Evolutionary conservation across 2,329 filamentous ascomycete genomes (phyloP).

Genomic region (Talaromyces funiculosus): DNA sequence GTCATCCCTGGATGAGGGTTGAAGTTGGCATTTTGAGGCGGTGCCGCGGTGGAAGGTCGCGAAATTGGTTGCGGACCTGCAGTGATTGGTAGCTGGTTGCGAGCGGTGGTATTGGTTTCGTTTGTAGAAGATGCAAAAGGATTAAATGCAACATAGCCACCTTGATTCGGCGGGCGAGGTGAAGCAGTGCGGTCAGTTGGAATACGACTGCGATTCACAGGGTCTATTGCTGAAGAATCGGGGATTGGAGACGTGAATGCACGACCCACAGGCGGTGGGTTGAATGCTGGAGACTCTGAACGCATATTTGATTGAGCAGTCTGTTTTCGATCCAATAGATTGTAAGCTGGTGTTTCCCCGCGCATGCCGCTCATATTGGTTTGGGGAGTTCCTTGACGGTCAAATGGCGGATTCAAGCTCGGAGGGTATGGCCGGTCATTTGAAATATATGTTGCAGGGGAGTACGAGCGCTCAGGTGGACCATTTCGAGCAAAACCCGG

Average conservation of each 20-base stretch:
- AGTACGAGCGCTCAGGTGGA: conserved; percentile 1
- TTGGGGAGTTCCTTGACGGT: not conserved
- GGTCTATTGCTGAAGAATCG: not conserved
- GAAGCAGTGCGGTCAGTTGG: conserved; percentile 8
- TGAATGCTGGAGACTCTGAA: conserved; percentile 14
- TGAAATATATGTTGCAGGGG: not conserved
- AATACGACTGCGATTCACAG: conserved; percentile 5
- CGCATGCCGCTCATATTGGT: conserved; percentile 2
- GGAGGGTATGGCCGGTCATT: not conserved
- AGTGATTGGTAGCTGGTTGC: not conserved
- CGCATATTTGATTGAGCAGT: conserved; percentile 1
- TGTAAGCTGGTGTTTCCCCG: conserved; percentile 3
- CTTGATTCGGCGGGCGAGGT: conserved; percentile 9
- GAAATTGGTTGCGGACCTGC: not conserved
- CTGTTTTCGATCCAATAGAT: not conserved
- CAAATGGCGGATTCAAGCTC: not conserved
- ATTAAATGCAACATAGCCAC: conserved; percentile 14
- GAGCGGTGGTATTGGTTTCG: not conserved
- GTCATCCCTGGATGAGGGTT: conserved; percentile 4
- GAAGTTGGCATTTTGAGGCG: not conserved
- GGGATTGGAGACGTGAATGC: not conserved
- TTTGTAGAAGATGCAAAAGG: conserved; percentile 6
- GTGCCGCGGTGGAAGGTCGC: conserved; percentile 8
- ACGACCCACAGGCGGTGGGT: conserved; percentile 7
- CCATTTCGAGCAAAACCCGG: conserved; percentile 12